These are phyloP conservation scores for Crucibulum laeve DNA, from an alignment of 768 basidiomycete genomes.

Conservation along the genomic window DNA sequence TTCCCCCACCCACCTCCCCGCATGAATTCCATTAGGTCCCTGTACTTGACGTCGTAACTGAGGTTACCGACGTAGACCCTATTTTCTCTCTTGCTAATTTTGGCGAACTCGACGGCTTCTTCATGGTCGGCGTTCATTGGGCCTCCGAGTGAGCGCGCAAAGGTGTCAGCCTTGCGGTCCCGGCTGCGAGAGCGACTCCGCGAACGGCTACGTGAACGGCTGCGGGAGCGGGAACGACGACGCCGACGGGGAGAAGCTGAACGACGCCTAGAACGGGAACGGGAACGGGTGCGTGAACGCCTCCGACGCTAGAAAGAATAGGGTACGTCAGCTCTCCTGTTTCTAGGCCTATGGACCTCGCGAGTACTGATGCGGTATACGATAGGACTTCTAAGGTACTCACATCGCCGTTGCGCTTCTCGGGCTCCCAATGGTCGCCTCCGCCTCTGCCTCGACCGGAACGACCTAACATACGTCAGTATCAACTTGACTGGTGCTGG, in stretches of 20 bases:
- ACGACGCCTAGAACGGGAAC: constrained; percentile 69
- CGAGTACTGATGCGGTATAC: not conserved
- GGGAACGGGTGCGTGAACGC: constrained; percentile 62
- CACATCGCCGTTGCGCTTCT: constrained; percentile 70
- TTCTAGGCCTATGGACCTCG: not conserved
- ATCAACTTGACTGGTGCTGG: not conserved
- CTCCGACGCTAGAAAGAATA: constrained; percentile 49
- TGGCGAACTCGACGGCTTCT: constrained; percentile 93
- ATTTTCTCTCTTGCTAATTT: constrained; percentile 96
- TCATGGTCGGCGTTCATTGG: constrained; percentile 90
- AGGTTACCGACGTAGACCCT: constrained; percentile 98
- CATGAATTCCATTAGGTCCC: constrained; percentile 99
- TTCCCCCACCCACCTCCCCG: constrained; percentile 98
- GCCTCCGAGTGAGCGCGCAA: constrained; percentile 78
- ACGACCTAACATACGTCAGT: constrained; percentile 16
- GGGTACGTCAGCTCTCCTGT: not conserved
- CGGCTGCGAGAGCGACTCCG: constrained; percentile 66
- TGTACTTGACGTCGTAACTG: constrained; percentile 97
- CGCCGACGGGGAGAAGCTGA: constrained; percentile 63
- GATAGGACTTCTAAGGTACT: constrained; percentile 19
- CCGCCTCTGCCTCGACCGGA: constrained; percentile 40
- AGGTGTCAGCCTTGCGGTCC: constrained; percentile 60
- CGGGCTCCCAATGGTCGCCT: constrained; percentile 84
- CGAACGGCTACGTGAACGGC: constrained; percentile 54
- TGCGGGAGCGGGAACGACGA: constrained; percentile 44